Evolutionary conservation across 2,329 filamentous ascomycete genomes (phyloP).

Genomic region (Neonectria sp.): DNA sequence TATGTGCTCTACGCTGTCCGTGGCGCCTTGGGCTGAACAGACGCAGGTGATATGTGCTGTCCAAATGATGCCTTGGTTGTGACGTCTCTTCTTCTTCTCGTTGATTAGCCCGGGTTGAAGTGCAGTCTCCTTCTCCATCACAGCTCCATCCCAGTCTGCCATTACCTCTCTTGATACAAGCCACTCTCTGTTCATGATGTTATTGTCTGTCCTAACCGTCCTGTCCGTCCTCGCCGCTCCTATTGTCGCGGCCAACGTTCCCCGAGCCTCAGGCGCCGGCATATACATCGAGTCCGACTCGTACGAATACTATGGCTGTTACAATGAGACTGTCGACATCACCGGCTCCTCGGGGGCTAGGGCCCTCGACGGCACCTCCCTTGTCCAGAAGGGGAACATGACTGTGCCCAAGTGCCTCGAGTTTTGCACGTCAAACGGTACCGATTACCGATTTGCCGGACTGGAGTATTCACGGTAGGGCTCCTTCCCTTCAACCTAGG

Average conservation of each 20-base stretch:
- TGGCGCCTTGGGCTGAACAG: background rate
- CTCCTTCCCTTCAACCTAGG: background rate
- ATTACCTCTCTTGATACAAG: background rate
- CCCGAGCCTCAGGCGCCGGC: conserved; percentile 37
- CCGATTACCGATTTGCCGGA: conserved; percentile 65
- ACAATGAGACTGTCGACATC: conserved; percentile 68
- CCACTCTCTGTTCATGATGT: background rate
- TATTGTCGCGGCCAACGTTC: conserved; percentile 32
- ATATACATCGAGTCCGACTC: conserved; percentile 53
- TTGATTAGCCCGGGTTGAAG: background rate
- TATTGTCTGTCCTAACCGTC: background rate
- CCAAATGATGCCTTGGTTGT: background rate
- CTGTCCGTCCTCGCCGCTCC: conserved; percentile 20
- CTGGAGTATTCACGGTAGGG: conserved; percentile 67
- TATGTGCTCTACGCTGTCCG: background rate
- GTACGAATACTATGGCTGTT: conserved; percentile 68
- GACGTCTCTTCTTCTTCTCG: background rate
- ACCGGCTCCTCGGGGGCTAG: conserved; percentile 57
- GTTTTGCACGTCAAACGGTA: conserved; percentile 62
- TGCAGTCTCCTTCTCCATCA: background rate
- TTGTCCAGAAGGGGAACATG: conserved; percentile 62
- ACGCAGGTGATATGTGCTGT: background rate
- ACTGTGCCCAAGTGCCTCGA: conserved; percentile 66
- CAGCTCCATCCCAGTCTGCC: background rate
- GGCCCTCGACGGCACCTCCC: conserved; percentile 62